A percentile compares a stretch with the other conserved stretches of the same genome.
Conservation (phyloP, 108 stramenopile species). For the Stephanodiscus minutulus region DNA sequence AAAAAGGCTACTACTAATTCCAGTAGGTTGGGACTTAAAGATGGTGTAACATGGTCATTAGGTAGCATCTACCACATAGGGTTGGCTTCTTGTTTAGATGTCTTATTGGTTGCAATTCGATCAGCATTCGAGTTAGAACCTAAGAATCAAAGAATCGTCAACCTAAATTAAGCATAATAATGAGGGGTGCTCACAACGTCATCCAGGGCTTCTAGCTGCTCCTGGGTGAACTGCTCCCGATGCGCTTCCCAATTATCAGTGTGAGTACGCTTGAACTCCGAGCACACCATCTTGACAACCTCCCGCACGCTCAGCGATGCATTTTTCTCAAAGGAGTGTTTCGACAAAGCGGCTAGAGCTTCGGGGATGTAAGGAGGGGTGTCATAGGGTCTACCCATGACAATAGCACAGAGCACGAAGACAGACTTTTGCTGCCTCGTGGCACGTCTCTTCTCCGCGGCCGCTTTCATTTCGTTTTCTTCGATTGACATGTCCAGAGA, state of each 20-base stretch:
- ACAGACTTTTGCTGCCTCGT: conserved; percentile 81
- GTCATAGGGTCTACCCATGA: conserved; percentile 84
- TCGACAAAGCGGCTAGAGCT: conserved; percentile 85
- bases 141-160: background rate
- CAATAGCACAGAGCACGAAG: conserved; percentile 78
- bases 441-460: conserved; percentile 65
- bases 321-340: conserved; percentile 84
- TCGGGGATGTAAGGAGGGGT: conserved; percentile 80
- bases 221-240: conserved; percentile 73
- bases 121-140: no score
- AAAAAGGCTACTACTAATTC: no score
- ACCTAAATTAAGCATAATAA: conserved; percentile 72
- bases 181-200: conserved; percentile 92
- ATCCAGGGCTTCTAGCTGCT: conserved; percentile 84
- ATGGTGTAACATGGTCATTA: no score
- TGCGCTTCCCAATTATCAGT: conserved; percentile 92
- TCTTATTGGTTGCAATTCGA: no score
- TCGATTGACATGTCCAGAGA: conserved; percentile 11
- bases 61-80: no score
- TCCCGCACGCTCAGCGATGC: conserved; percentile 87
- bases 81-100: background rate
- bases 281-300: conserved; percentile 83
- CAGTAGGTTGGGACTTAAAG: no score
- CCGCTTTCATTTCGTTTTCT: conserved; percentile 39
- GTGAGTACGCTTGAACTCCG: conserved; percentile 89